Evolutionary conservation across 139 green algal species (phyloP), one percentile per base, ranked within the genome.

Genomic region (Coelastrella sp.): DNA sequence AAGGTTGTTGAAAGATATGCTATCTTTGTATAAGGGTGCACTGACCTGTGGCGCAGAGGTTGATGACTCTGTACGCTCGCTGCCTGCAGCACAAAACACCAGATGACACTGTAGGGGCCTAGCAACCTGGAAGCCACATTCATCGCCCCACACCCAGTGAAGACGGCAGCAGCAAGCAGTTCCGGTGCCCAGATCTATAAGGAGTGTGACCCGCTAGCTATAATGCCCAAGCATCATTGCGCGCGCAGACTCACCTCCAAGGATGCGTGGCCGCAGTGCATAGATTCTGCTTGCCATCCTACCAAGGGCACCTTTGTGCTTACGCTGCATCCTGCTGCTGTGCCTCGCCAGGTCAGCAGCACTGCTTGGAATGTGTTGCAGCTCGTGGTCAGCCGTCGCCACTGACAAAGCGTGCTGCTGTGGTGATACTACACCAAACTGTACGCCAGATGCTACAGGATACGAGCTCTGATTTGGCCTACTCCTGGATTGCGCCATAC

Each of bases 211-310:
- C n/a, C n/a, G n/a, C n/a, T n/a, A n/a, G n/a, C n/a, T n/a, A n/a
- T n/a, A n/a, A n/a, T n/a, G n/a, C n/a, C n/a, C n/a, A n/a, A n/a
- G n/a, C n/a, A n/a, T n/a, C n/a, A n/a, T n/a, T n/a, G n/a, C n/a
- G n/a, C n/a, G n/a, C n/a, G n/a, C n/a, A 23, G 19, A 8, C 50
- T 48, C 50, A 81, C 73, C 73, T 81, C 73, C 37, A 8, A 81
- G 30, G 15, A 81, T 17, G 2, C 19, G 17, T 2, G 75, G 75
- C 8, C 75, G 75, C 53, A 82, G 35, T 23, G 75, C 75, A 71
- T 82, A 82, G 3, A 82, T 82, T 25, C 75, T 69, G 75, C 75
- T 82, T 15, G 75, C 53, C 75, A 82, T 82, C 53, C 75, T 69
- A 4, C 75, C 75, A 51, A 82, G 53, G 2, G 34, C 51, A 2